phyloP scores from a whole-genome alignment of 305 asterid genomes.

The Fraxinus angustifolia region DNA sequence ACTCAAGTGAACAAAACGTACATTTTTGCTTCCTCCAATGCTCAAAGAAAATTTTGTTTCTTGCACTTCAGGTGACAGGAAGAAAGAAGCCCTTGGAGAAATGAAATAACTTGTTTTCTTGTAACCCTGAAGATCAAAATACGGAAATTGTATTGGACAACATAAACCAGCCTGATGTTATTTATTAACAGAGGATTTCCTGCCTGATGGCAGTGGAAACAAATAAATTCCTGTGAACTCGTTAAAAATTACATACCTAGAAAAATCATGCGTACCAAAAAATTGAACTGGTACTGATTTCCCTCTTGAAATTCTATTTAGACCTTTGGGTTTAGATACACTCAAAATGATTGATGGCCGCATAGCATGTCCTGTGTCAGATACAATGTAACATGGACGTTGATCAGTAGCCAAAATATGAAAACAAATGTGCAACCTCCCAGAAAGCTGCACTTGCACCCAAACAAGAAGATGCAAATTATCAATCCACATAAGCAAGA shows the following conservation, averaged over 20 bases:
- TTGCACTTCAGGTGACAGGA: conserved; percentile 89
- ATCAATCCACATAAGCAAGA: conserved; percentile 1
- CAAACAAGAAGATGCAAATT: conserved; percentile 7
- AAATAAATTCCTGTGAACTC: conserved; percentile 9
- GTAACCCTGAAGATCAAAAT: conserved; percentile 55
- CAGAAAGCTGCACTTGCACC: conserved; percentile 16
- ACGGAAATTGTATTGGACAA: conserved; percentile 20
- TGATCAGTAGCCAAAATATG: conserved; percentile 6
- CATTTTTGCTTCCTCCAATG: conserved; percentile 92
- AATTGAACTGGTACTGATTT: conserved; percentile 86
- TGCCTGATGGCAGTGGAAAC: conserved; percentile 16
- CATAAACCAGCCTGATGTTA: conserved; percentile 5
- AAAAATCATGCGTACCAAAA: conserved; percentile 97
- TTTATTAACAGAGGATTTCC: conserved; percentile 8
- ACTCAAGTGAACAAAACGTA: conserved; percentile 37
- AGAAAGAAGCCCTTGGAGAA: conserved; percentile 85
- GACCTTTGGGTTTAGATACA: conserved; percentile 74
- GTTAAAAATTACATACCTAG: conserved; percentile 53
- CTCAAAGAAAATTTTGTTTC: conserved; percentile 62
- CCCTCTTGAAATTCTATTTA: conserved; percentile 66
- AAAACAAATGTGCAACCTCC: not conserved
- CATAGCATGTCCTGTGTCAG: conserved; percentile 79
- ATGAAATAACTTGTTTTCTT: conserved; percentile 68
- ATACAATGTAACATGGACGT: conserved; percentile 17
- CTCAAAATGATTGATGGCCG: conserved; percentile 94